Percentiles rank a stretch among this genome's conserved stretches.
These are phyloP conservation scores for Sporothrix phasma DNA, from an alignment of 2,329 filamentous ascomycete species.

Conservation along the genomic window DNA sequence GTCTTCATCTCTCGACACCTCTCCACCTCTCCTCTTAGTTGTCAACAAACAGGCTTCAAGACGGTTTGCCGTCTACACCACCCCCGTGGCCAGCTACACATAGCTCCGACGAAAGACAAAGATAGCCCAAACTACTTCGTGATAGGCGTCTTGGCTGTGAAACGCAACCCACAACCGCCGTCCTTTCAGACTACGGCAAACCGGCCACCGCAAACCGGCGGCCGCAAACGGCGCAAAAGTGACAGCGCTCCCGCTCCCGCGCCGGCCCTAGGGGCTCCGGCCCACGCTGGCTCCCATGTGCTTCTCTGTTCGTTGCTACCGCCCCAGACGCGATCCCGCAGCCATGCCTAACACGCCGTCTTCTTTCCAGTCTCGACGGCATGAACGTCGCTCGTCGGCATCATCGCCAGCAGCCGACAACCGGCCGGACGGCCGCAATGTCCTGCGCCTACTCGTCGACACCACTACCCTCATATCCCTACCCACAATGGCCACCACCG, in stretches of 20 bases:
- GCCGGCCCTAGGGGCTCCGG: slow-evolving; percentile 14
- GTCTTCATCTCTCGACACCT: background rate
- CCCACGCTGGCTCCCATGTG: slow-evolving; percentile 7
- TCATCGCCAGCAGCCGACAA: background rate
- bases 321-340: too few relatives aligned
- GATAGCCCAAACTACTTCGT: background rate
- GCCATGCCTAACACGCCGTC: background rate
- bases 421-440: slow-evolving; percentile 5
- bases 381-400: background rate
- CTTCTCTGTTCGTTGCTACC: slow-evolving; percentile 1
- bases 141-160: slow-evolving; percentile 6
- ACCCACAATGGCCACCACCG: slow-evolving; percentile 23
- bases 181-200: background rate
- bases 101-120: background rate
- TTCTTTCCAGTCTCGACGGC: slow-evolving; percentile 1
- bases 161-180: background rate
- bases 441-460: slow-evolving; percentile 17
- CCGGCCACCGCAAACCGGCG: too few relatives aligned
- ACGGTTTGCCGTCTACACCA: background rate
- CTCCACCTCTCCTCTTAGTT: background rate
- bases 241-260: slow-evolving; percentile 1
- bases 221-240: background rate
- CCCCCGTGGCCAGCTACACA: background rate
- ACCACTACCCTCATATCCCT: slow-evolving; percentile 26
- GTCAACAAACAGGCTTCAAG: background rate